Evolutionary conservation across 2,329 filamentous ascomycete species (phyloP), one percentile per base, ranked within the genome.

Genomic region (Ceratocystis diversiconidia): DNA sequence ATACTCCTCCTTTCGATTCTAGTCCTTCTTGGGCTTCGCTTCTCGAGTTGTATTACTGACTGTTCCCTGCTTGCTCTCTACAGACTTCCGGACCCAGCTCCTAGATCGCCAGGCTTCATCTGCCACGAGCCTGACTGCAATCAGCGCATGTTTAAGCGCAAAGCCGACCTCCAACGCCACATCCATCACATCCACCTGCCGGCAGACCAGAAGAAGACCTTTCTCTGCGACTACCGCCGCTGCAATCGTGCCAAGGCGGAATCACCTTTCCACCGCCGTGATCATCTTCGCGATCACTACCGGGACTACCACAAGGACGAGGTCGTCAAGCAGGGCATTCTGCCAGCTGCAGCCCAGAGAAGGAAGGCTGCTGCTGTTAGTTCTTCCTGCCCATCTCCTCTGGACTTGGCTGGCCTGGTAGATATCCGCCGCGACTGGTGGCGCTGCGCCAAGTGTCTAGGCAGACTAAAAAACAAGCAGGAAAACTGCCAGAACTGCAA

Each of bases 251-350:
- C 72, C 32, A 70, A 71, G 5, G 73, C 76, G 1, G 65, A 67
- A 19, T 62, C 67, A n/a, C 78, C 80, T 1, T 84, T 84, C 70
- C 75, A 76, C 69, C 77, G 82, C 43, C 77, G 79, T 41, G 82
- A 85, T 68, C 82, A 84, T 72, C 82, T 78, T 70, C 76, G 82
- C 46, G 81, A 83, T 66, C 82, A 85, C 71, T 76, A 82, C 46
- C 77, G 82, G 41, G 77, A 80, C 59, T 81, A 75, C 68, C 82
- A 85, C 74, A 75, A 75, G 65, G 82, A 85, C 70, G 80, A 83
- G 67, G 76, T 82, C 43, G 74, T 76, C 69, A 79, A 79, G 73
- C 77, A 79, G 19, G 76, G 77, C 32, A 72, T 72, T 36, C 61
- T 61, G 36, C 28, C 66, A 1, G 30, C 46, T 7, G 63, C 50